phyloP scores from a whole-genome alignment of 805 yeast species.

The Crinitomyces ghanaensis region DNA sequence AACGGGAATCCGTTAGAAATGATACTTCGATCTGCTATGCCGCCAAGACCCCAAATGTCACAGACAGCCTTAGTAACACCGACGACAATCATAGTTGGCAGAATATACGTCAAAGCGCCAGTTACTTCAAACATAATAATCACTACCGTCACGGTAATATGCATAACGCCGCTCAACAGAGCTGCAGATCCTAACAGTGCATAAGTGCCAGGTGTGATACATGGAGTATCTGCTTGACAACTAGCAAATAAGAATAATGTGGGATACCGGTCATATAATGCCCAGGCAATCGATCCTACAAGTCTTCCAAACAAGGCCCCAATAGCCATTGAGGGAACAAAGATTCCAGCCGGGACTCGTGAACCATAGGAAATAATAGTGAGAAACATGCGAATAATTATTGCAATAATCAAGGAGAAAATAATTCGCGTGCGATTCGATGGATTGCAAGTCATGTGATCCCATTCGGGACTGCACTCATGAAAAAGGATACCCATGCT shows the following conservation, averaged over 20 bases:
- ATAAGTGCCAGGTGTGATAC: slow-evolving; percentile 88
- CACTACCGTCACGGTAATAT: slow-evolving; percentile 83
- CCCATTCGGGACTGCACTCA: slow-evolving; percentile 53
- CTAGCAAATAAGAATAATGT: slow-evolving; percentile 26
- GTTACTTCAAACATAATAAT: slow-evolving; percentile 91
- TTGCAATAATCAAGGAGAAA: slow-evolving; percentile 53
- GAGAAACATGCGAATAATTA: slow-evolving; percentile 54
- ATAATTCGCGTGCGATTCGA: slow-evolving; percentile 26
- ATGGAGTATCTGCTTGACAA: slow-evolving; percentile 35
- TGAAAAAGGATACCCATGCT: slow-evolving; percentile 83
- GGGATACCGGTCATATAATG: slow-evolving; percentile 32
- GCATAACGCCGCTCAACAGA: slow-evolving; percentile 87
- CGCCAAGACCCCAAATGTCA: slow-evolving; percentile 68
- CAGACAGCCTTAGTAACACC: slow-evolving; percentile 75
- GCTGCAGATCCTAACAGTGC: slow-evolving; percentile 97
- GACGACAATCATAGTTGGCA: slow-evolving; percentile 94
- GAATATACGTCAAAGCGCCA: slow-evolving; percentile 82
- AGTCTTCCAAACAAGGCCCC: slow-evolving; percentile 51
- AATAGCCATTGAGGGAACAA: slow-evolving; percentile 52
- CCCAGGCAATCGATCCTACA: slow-evolving; percentile 35
- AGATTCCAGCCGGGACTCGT: slow-evolving; percentile 49
- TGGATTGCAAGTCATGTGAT: slow-evolving; percentile 24
- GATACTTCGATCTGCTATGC: slow-evolving; percentile 95
- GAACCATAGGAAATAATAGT: slow-evolving; percentile 72
- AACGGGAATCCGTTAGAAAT: slow-evolving; percentile 78